These are phyloP conservation scores for Spatholobus suberectus DNA, from an alignment of 306 rosid species.

Conservation along the genomic window DNA sequence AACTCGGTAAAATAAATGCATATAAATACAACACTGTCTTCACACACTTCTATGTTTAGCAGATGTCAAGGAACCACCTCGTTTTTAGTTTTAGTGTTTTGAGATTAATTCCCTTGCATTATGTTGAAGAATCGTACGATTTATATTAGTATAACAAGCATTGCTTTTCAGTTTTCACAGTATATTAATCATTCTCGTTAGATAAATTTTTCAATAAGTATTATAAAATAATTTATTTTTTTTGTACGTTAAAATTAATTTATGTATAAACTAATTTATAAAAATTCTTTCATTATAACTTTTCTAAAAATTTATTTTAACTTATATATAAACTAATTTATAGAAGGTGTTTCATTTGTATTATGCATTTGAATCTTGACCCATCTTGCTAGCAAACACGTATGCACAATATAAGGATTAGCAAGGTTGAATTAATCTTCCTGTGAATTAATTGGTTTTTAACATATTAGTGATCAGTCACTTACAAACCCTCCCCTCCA, in stretches of 20 bases:
- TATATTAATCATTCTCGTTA: background rate
- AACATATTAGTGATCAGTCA: background rate
- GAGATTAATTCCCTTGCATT: constrained; percentile 11
- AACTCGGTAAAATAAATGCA: constrained; percentile 12
- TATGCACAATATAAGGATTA: background rate
- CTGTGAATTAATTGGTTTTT: background rate
- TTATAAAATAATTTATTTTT: too few species aligned
- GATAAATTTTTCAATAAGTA: too few species aligned
- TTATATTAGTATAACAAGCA: background rate
- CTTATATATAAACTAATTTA: too few species aligned
- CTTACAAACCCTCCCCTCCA: background rate
- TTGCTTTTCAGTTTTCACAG: background rate
- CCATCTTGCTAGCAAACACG: background rate
- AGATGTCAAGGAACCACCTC: constrained; percentile 8
- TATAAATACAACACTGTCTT: background rate
- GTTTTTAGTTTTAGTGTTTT: background rate
- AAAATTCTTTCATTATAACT: too few species aligned
- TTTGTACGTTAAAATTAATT: too few species aligned
- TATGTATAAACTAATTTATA: too few species aligned
- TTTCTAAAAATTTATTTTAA: too few species aligned
- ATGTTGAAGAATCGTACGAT: background rate
- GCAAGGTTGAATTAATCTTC: background rate
- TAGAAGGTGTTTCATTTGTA: too few species aligned
- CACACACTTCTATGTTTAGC: constrained; percentile 14
- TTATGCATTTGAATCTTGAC: background rate